phyloP scores from a whole-genome alignment of 345 rosid species.

The Populus alba region DNA sequence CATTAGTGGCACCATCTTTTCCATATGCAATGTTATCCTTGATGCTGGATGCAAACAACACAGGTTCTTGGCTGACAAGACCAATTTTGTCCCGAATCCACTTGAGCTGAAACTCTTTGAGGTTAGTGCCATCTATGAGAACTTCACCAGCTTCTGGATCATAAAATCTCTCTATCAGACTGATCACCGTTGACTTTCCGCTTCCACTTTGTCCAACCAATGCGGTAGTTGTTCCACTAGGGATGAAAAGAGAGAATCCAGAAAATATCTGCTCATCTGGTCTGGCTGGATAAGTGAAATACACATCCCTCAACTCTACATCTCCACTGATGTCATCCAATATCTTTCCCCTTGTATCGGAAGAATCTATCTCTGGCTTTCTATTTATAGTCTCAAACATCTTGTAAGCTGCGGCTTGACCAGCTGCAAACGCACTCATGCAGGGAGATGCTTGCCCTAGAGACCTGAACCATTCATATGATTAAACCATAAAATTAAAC shows the following conservation, averaged over 20 bases:
- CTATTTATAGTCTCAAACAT: slow-evolving; percentile 49
- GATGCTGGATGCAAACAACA: slow-evolving; percentile 36
- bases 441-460: slow-evolving; percentile 44
- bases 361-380: slow-evolving; percentile 44
- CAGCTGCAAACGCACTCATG: slow-evolving; percentile 23
- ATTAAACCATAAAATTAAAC: not conserved
- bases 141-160: slow-evolving; percentile 50
- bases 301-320: slow-evolving; percentile 39
- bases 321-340: slow-evolving; percentile 43
- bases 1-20: slow-evolving; percentile 29
- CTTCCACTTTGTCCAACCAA: slow-evolving; percentile 59
- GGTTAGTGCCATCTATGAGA: slow-evolving; percentile 39
- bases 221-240: slow-evolving; percentile 38
- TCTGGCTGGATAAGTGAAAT: slow-evolving; percentile 48
- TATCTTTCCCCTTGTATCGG: slow-evolving; percentile 30
- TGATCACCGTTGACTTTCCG: slow-evolving; percentile 49
- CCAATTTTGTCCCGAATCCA: slow-evolving; percentile 48
- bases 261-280: slow-evolving; percentile 37
- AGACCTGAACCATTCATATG: slow-evolving; percentile 47
- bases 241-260: slow-evolving; percentile 45
- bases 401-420: slow-evolving; percentile 27
- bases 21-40: slow-evolving; percentile 47
- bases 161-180: slow-evolving; percentile 40
- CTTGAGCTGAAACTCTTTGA: slow-evolving; percentile 42
- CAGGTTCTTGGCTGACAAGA: slow-evolving; percentile 54